Evolutionary conservation across 768 basidiomycete genomes (phyloP).

Genomic region (Dacryopinax spathularia): DNA sequence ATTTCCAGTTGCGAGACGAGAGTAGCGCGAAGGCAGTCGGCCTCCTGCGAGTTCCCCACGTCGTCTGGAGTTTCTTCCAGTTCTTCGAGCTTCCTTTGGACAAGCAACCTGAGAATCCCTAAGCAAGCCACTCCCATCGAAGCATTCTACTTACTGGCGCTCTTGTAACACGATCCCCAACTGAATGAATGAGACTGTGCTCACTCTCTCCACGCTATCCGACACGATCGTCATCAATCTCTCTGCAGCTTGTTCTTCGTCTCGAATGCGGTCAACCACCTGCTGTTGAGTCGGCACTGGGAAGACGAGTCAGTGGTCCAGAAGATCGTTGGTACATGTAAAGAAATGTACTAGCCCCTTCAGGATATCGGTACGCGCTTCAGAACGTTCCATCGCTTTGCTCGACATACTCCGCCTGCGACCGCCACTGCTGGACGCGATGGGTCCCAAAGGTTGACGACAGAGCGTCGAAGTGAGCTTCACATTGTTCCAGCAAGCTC

Average conservation of each 20-base stretch:
- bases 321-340: background rate
- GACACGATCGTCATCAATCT: background rate
- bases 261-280: background rate
- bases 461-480: no score
- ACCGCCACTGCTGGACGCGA: no score
- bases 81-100: background rate
- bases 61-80: background rate
- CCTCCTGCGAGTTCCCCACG: background rate
- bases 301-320: no score
- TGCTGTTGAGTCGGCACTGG: background rate
- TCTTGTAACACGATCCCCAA: background rate
- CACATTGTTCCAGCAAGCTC: no score
- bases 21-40: background rate
- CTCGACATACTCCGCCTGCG: background rate
- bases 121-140: background rate
- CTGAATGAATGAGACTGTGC: background rate
- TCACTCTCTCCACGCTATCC: background rate
- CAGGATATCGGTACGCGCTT: background rate
- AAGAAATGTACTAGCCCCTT: background rate
- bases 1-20: background rate
- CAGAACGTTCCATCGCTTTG: background rate
- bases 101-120: background rate
- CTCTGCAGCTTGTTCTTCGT: background rate
- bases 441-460: no score
- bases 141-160: background rate